Conservation (phyloP, 768 basidiomycete species). For the Trichaptum fuscoviolaceum region DNA sequence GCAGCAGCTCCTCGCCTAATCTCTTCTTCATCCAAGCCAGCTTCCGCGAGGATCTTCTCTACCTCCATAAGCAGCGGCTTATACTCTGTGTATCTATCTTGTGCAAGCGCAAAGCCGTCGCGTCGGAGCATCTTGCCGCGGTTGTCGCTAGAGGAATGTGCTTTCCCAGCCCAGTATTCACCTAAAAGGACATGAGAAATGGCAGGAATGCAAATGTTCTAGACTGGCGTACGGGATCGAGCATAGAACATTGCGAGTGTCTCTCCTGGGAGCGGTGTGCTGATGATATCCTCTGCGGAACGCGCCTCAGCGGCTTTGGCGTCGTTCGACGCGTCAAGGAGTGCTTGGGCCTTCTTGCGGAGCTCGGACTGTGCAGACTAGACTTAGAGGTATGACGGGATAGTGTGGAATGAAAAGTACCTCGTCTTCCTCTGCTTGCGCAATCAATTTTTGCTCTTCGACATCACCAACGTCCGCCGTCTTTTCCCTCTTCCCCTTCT, state of each 20-base stretch:
- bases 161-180: slow-evolving; percentile 78
- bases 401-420: slow-evolving; percentile 26
- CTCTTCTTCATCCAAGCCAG: slow-evolving; percentile 81
- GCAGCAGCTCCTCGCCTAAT: slow-evolving; percentile 55
- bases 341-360: slow-evolving; percentile 38
- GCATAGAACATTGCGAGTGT: slow-evolving; percentile 80
- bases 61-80: slow-evolving; percentile 80
- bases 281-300: slow-evolving; percentile 64
- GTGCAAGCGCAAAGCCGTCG: slow-evolving; percentile 73
- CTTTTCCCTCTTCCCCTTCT: slow-evolving; percentile 13
- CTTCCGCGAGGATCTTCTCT: slow-evolving; percentile 76
- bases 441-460: slow-evolving; percentile 18
- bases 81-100: slow-evolving; percentile 74
- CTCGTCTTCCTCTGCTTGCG: slow-evolving; percentile 13
- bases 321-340: slow-evolving; percentile 52
- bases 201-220: background rate
- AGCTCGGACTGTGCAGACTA: slow-evolving; percentile 34
- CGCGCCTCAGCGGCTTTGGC: slow-evolving; percentile 47
- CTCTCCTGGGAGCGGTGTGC: slow-evolving; percentile 82
- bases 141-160: slow-evolving; percentile 50
- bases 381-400: slow-evolving; percentile 2
- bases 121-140: slow-evolving; percentile 74
- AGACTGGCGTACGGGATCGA: slow-evolving; percentile 54
- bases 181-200: slow-evolving; percentile 32
- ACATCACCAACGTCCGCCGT: slow-evolving; percentile 9